Evolutionary conservation across 2,329 filamentous ascomycete genomes (phyloP), one percentile per base, ranked within the genome.

Genomic region (Cladosporium velox): DNA sequence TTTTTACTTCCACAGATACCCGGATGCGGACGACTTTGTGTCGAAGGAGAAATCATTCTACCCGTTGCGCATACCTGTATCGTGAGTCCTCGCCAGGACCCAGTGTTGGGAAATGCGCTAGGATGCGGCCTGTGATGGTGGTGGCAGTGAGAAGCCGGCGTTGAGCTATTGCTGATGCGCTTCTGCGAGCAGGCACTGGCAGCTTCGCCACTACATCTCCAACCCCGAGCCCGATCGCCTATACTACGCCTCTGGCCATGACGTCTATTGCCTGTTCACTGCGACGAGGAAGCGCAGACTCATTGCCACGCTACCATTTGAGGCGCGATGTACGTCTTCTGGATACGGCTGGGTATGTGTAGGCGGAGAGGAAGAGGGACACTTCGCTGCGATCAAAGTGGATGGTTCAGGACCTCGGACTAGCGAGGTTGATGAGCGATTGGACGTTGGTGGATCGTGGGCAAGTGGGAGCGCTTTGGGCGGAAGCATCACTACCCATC

Each of bases 171-270:
- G 58, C 57, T 62, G 44, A 62, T 62, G 90, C 71, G 44, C 47
- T 34, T n/a, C 38, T 28, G 34, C 51, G 34, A 57, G 34, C 14
- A 64, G 61, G 35, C 91, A 95, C 79, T 93, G 90, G 88, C 91
- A 95, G 80, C 84, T 99, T 55, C 91, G 94, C 65, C 94, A 96
- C 72, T 89, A 96, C 71, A 91, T 98, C 76, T 94, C 91, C 77
- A 90, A 89, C 30, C 89, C 92, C 70, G 87, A 91, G 73, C 84
- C 88, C 52, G 87, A 93, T 77, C 81, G 89, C 71, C 85, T 98
- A 70, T 97, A 96, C 82, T 96, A 96, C 74, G 93, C 93, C 41
- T 88, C 88, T 70, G 90, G 90, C 66, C 81, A 84, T 73, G 88
- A 92, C 68, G 74, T 84, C 70, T 84, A 78, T 75, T 80, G 80